Evolutionary conservation across 176 grass and related monocot genomes (phyloP).

Genomic region (Microstegium vimineum): DNA sequence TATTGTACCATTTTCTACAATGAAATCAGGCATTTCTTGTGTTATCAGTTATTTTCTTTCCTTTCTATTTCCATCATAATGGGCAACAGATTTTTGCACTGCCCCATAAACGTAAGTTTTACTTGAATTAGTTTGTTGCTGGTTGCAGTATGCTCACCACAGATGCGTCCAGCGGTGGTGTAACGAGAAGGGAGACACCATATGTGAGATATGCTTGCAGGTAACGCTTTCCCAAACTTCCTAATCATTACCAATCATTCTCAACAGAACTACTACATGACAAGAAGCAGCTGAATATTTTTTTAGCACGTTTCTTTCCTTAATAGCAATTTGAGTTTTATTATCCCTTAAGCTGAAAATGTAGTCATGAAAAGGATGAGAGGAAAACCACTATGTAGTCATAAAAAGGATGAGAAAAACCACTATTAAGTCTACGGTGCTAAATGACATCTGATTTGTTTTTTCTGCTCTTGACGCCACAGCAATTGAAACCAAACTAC

Average conservation of each 20-base stretch:
- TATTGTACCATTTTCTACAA: not conserved
- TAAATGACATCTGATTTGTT: slow-evolving; percentile 9
- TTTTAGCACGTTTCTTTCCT: not conserved
- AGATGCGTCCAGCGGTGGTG: slow-evolving; percentile 86
- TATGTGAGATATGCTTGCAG: slow-evolving; percentile 92
- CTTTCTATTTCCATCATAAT: not conserved
- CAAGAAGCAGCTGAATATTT: slow-evolving; percentile 16
- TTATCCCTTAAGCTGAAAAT: not conserved
- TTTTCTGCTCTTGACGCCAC: slow-evolving; percentile 6
- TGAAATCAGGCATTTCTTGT: not conserved
- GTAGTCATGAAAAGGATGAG: not conserved
- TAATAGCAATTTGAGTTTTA: not conserved
- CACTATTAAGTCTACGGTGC: not conserved
- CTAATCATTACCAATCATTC: not conserved
- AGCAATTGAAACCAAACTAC: slow-evolving; percentile 63
- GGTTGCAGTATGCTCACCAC: slow-evolving; percentile 68
- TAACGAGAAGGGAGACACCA: slow-evolving; percentile 80
- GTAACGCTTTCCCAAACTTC: slow-evolving; percentile 35
- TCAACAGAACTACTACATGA: not conserved
- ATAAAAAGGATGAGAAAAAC: not conserved
- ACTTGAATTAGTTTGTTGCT: slow-evolving; percentile 20
- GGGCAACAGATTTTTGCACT: not conserved
- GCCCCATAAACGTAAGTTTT: not conserved
- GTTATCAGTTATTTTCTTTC: not conserved
- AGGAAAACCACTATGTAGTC: not conserved